These are phyloP conservation scores for Celoporthe dispersa DNA, from an alignment of 2,329 filamentous ascomycete species.

Conservation along the genomic window DNA sequence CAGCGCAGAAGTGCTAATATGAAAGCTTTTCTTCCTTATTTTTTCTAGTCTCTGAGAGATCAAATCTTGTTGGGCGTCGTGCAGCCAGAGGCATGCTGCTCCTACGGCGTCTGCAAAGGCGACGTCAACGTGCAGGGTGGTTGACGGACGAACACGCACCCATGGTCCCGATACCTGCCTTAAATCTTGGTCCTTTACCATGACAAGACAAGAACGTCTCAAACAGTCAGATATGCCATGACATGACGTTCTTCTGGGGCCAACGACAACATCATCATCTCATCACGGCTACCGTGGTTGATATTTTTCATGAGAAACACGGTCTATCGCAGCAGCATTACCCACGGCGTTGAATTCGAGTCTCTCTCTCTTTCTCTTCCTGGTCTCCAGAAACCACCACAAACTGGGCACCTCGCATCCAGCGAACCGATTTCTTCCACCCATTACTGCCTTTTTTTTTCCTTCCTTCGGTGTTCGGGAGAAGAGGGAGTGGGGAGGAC, in stretches of 20 bases:
- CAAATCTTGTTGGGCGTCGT: conserved; percentile 26
- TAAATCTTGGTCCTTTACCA: background rate
- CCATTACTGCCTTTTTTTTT: background rate
- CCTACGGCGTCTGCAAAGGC: conserved; percentile 30
- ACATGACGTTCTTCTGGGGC: background rate
- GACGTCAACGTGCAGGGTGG: conserved; percentile 29
- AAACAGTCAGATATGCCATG: background rate
- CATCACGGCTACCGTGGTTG: background rate
- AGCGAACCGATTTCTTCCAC: background rate
- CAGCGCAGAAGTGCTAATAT: background rate
- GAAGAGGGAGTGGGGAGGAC: background rate
- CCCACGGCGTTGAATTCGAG: background rate
- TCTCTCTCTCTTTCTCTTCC: background rate
- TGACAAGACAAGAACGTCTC: background rate
- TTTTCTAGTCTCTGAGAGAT: conserved; percentile 27
- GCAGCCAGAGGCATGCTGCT: conserved; percentile 28
- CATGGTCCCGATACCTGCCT: background rate
- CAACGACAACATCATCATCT: background rate
- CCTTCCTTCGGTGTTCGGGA: background rate
- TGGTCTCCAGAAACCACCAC: background rate
- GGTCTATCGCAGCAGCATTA: conserved; percentile 1
- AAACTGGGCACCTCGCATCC: background rate
- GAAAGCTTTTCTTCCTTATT: background rate
- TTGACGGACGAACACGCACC: conserved; percentile 8
- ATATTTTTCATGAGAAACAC: background rate